These are phyloP conservation scores for Trypanosoma platydactyli DNA, from an alignment of 208 protist genomes.

Conservation along the genomic window DNA sequence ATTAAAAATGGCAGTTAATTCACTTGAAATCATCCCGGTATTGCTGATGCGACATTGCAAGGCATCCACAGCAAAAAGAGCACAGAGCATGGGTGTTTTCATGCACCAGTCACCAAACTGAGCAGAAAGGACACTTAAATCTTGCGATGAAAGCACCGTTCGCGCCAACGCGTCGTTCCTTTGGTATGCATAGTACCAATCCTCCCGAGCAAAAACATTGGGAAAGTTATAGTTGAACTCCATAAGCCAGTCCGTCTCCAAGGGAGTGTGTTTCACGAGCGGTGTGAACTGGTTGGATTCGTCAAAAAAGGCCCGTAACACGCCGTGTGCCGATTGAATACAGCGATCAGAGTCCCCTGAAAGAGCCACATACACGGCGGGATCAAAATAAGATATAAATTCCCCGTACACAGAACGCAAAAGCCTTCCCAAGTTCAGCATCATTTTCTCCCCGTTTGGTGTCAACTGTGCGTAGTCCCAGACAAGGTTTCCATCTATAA, in stretches of 20 bases:
- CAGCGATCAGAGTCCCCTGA: conserved; percentile 20
- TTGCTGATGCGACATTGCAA: conserved; percentile 31
- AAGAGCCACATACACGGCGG: conserved; percentile 8
- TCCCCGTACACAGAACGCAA: conserved; percentile 15
- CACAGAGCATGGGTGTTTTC: conserved; percentile 28
- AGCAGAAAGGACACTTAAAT: conserved; percentile 19
- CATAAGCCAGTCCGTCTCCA: conserved; percentile 26
- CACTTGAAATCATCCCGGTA: background rate
- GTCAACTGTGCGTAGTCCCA: conserved; percentile 28
- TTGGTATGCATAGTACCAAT: conserved; percentile 21
- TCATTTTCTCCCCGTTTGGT: conserved; percentile 30
- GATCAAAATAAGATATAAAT: conserved; percentile 11
- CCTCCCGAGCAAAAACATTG: conserved; percentile 15
- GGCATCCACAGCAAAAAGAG: conserved; percentile 25
- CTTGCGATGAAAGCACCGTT: conserved; percentile 3
- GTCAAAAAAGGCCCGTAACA: conserved; percentile 23
- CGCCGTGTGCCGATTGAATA: conserved; percentile 27
- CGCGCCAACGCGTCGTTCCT: conserved; percentile 30
- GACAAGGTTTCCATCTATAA: conserved; percentile 14
- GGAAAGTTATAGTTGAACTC: conserved; percentile 32
- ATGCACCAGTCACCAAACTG: conserved; percentile 28
- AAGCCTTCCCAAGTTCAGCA: conserved; percentile 23
- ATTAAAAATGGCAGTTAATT: conserved; percentile 11
- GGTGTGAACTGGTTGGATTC: conserved; percentile 12
- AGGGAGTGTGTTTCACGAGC: conserved; percentile 16